Base-by-base conservation (phyloP, 2,329 filamentous ascomycete genomes). In the Trichoderma brevicompactum region DNA sequence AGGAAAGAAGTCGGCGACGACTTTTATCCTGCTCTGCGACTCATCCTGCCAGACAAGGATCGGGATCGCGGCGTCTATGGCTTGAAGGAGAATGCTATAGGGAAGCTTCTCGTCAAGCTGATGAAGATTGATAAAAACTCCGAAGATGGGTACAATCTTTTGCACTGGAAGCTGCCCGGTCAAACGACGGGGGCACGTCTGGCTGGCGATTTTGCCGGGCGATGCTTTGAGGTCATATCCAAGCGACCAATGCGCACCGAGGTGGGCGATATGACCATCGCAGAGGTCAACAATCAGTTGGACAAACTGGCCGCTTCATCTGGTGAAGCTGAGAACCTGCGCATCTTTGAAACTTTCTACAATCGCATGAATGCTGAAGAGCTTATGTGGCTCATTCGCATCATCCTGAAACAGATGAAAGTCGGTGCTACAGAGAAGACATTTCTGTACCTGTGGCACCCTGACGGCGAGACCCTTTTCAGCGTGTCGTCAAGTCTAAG, bases 11-110 rank as follows among this genome's bases (percentile, higher is more conserved):
- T 97, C 23, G 95, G 95, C 32, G 81, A 92, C 70, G 95, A 99
- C 76, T 92, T 99, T 72, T 98, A 95, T 74, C 95, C 95, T 0
- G 94, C 92, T 1, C 85, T 99, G 76, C 89, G 95, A 19, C 85
- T 99, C 53, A 97, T 98, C 65, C 83, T 97, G 3, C 94, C 94
- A 0, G 92, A 96, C 72, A 96, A 96, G 74, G 95, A 99, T 74
- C 87, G 93, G 44, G 93, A 98, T 72, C 87, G 95, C 54, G 90
- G 91, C 17, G 93, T 97, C 81, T 99, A 98, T 73, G 92, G 94
- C 0, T 82, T 99, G 46, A 98, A 98, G 74, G 95, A 99, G 80
- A 94, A 90, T 74, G 87, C 89, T 5, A 93, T 99, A 66, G 94
- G 90, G 9, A 97, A 93, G 74, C 80, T 98, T 19, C 82, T 98